phyloP scores from a whole-genome alignment of 1,284 basidiomycete genomes.

The Peniophora sp. region DNA sequence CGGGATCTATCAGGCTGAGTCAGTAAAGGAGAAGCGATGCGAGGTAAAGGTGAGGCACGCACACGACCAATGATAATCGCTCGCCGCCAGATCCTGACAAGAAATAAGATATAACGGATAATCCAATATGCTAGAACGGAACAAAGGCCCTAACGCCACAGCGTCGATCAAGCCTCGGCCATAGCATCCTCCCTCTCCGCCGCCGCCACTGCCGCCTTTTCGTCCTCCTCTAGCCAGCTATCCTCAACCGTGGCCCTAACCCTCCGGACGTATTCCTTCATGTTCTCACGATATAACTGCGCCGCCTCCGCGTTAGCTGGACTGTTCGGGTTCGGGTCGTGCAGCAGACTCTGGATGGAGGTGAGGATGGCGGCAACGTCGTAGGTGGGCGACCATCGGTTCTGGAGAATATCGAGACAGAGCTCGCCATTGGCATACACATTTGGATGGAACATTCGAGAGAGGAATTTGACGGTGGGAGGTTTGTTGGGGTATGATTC shows the following conservation, averaged over 20 bases:
- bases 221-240: slow-evolving; percentile 83
- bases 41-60: too few relatives aligned
- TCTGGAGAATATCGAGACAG: slow-evolving; percentile 96
- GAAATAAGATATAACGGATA: too few relatives aligned
- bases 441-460: slow-evolving; percentile 98
- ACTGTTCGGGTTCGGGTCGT: slow-evolving; percentile 97
- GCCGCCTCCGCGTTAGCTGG: slow-evolving; percentile 98
- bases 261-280: slow-evolving; percentile 93
- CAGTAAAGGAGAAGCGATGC: too few relatives aligned
- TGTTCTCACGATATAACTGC: slow-evolving; percentile 92
- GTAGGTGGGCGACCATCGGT: slow-evolving; percentile 97
- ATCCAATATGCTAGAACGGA: too few relatives aligned
- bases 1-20: too few relatives aligned
- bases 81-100: too few relatives aligned
- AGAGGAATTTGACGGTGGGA: slow-evolving; percentile 93
- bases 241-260: slow-evolving; percentile 90
- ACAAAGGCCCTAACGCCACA: too few relatives aligned
- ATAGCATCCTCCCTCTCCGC: slow-evolving; percentile 8
- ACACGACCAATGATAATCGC: too few relatives aligned
- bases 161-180: too few relatives aligned
- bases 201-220: slow-evolving; percentile 38
- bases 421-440: slow-evolving; percentile 98
- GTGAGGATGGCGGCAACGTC: slow-evolving; percentile 98
- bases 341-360: slow-evolving; percentile 88
- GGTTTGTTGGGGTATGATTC: slow-evolving; percentile 99